Evolutionary conservation across 2,329 filamentous ascomycete genomes (phyloP), one percentile per base, ranked within the genome.

Genomic region (Cadophora sp.): DNA sequence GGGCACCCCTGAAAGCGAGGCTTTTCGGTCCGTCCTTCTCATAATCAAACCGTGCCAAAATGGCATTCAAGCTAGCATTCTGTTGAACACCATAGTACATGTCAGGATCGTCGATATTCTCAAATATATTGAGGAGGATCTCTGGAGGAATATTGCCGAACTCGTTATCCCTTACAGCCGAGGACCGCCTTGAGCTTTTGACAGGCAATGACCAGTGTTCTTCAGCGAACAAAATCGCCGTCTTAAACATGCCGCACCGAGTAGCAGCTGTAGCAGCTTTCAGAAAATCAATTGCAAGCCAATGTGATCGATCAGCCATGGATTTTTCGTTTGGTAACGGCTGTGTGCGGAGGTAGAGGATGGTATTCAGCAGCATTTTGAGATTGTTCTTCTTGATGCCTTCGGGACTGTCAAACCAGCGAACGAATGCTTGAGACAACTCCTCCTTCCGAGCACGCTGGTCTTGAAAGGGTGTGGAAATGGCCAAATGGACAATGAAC

Each of bases 31-130:
- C 94, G 72, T 97, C 91, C 59, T 89, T 90, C 79, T 99, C 96
- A 76, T 97, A 95, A 72, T 97, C 93, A 4, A 98, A 84, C 11
- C 92, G 89, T 60, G 91, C 87, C 66, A 98, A 83, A 0, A 98
- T 91, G 13, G 91, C 93, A 18, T 86, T 83, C 18, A 99, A 80
- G 66, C 89, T 94, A 7, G 93, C 87, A 48, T 87, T 87, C 78
- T 96, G 91, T 50, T 92, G 87, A 8, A 97, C 85, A 4, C 96
- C 96, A 76, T 99, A 99, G 78, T 97, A 99, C 0, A 94, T 91
- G 78, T 99, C 96, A 1, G 94, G 95, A 74, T 99, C 96, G 75
- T 97, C 94, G 56, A 99, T 91, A 68, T 93, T 95, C 76, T 93
- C 91, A 77, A 96, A 99, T 2, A 99, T 94, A 0, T 86, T 83